A percentile compares a stretch with the other conserved stretches of the same genome.
These are phyloP conservation scores for Chaetomium globosum DNA, from an alignment of 2,329 filamentous ascomycete species.

Conservation along the genomic window DNA sequence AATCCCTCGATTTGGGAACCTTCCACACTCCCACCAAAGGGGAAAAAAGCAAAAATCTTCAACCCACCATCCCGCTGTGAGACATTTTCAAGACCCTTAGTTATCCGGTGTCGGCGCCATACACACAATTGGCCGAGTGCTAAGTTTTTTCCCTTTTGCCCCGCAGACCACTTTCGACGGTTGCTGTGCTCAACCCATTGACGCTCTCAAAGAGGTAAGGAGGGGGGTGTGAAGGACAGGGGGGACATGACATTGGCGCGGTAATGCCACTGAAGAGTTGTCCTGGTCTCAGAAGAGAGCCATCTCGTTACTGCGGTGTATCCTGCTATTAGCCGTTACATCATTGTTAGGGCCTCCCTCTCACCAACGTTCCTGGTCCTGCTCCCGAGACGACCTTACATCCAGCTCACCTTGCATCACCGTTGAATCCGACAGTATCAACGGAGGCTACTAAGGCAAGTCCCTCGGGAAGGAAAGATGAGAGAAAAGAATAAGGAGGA, in stretches of 20 bases:
- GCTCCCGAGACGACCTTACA: not conserved
- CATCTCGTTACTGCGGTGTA: not conserved
- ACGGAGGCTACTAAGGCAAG: not conserved
- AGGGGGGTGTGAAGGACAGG: slow-evolving; percentile 17
- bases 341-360: not conserved
- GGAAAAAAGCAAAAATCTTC: slow-evolving; percentile 8
- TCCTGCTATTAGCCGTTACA: not conserved
- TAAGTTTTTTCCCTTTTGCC: slow-evolving; percentile 21
- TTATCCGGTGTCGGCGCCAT: slow-evolving; percentile 26
- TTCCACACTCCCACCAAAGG: slow-evolving; percentile 10
- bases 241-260: slow-evolving; percentile 20
- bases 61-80: slow-evolving; percentile 25
- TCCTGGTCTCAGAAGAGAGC: slow-evolving; percentile 14
- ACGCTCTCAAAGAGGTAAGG: slow-evolving; percentile 12
- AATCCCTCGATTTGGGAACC: not conserved
- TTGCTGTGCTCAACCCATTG: not conserved
- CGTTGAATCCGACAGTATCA: not conserved
- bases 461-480: not conserved
- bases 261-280: slow-evolving; percentile 25
- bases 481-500: not conserved
- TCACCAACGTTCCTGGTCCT: not conserved
- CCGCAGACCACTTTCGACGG: slow-evolving; percentile 18
- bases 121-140: slow-evolving; percentile 31
- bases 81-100: slow-evolving; percentile 32
- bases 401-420: not conserved